Percentiles rank a stretch among this genome's conserved stretches.
These are phyloP conservation scores for Ophiostoma sp. DNA, from an alignment of 2,329 filamentous ascomycete genomes.

Conservation along the genomic window DNA sequence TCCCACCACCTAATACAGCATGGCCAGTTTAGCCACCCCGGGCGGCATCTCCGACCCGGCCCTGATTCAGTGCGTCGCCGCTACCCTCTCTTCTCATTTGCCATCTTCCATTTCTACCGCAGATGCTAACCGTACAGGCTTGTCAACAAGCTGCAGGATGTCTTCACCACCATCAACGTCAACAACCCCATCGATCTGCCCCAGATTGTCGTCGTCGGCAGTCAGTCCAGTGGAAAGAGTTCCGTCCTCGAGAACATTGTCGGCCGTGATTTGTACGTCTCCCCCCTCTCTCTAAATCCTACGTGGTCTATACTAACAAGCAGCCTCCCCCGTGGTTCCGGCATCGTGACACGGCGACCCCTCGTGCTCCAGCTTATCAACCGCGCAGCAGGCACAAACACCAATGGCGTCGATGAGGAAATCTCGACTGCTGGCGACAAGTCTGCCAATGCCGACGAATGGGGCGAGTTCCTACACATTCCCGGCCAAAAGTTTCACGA, in stretches of 20 bases:
- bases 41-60: conserved; percentile 31
- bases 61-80: conserved; percentile 29
- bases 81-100: background rate
- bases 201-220: conserved; percentile 96
- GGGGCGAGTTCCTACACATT: conserved; percentile 97
- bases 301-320: background rate
- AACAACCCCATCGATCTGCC: conserved; percentile 99
- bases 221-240: conserved; percentile 98
- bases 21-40: conserved; percentile 28
- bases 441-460: conserved; percentile 88
- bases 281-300: background rate
- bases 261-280: conserved; percentile 89
- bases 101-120: background rate
- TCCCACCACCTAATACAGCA: conserved; percentile 17
- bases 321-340: conserved; percentile 92
- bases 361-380: conserved; percentile 98
- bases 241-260: conserved; percentile 99
- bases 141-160: conserved; percentile 99
- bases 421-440: conserved; percentile 67
- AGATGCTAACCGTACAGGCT: conserved; percentile 48
- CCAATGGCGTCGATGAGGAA: conserved; percentile 69
- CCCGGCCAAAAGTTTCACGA: conserved; percentile 86
- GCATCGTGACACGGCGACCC: conserved; percentile 92
- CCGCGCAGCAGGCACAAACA: conserved; percentile 57
- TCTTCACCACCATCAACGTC: conserved; percentile 95